Evolutionary conservation across 1,284 basidiomycete genomes (phyloP), one percentile per base, ranked within the genome.

Genomic region (Austroboletus niveus): DNA sequence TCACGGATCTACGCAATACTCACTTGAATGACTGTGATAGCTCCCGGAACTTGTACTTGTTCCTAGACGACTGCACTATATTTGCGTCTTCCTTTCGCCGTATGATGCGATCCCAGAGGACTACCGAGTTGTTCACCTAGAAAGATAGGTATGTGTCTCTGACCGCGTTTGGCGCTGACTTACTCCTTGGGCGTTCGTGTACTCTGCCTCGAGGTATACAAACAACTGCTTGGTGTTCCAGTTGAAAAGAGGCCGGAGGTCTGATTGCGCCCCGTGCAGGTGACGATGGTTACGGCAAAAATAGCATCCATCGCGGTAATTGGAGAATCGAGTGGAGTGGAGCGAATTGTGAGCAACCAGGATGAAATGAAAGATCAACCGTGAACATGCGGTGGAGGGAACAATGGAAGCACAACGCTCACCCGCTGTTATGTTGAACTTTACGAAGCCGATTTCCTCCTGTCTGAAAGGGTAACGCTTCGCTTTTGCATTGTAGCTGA

Each of bases 181-280:
- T 65, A 90, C 89, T 46, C 88, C 86, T 69, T 87, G 74, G 1
- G 75, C 68, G 51, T 85, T 89, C 38, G 76, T 78, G 62, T 92
- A 93, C 65, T 92, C 88, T 0, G 88, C 92, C 57, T 84, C 80
- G 38, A 94, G 75, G 63, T 89, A 93, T 20, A 95, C 69, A 65
- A 96, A 95, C 15, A 96, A 68, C 66, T 96, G 93, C 69, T 96
- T 96, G 11, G 93, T 96, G 68, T 96, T 96, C 92, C 93, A 96
- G 68, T 92, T 78, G 72, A 95, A 96, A 17, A 96, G 74, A 4
- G 90, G 81, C 11, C 78, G 74, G 12, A 95, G 73, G 70, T 96
- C 93, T 89, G 62, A 54, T 44, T 44, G 43, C 24, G 30, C 43
- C 39, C 46, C 52, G 48, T 52, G 34, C 51, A 41, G 3, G 48